phyloP scores from a whole-genome alignment of 257 asterid genomes.

The Coffea canephora region DNA sequence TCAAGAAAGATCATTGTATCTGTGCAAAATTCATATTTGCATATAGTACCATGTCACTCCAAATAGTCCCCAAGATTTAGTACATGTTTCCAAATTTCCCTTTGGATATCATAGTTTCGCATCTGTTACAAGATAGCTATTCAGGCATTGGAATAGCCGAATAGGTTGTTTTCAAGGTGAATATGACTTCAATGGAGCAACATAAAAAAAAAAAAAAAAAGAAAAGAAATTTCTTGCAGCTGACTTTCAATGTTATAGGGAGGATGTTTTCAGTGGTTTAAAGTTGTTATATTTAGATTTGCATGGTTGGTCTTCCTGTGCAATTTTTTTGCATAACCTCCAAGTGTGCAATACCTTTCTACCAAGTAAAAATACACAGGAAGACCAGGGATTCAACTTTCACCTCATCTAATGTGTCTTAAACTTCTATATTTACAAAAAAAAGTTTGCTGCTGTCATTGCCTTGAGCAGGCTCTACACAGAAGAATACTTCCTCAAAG shows the following conservation, averaged over 20 bases:
- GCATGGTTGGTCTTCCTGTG: background rate
- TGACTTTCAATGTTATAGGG: background rate
- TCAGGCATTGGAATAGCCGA: background rate
- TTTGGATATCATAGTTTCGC: background rate
- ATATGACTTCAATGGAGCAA: background rate
- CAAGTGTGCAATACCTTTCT: too few relatives aligned
- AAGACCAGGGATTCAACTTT: too few relatives aligned
- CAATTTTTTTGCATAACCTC: background rate
- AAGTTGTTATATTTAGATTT: background rate
- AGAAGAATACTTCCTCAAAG: conserved; percentile 72
- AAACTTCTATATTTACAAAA: too few relatives aligned
- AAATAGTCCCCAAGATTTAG: background rate
- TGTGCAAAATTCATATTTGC: background rate
- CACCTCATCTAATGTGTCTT: background rate
- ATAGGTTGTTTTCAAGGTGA: background rate
- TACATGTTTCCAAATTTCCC: background rate
- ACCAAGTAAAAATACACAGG: too few relatives aligned
- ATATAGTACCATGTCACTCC: background rate
- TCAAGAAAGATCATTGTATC: too few relatives aligned
- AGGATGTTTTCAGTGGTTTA: background rate
- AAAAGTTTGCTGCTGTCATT: conserved; percentile 12
- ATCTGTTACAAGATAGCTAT: background rate
- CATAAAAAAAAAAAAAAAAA: background rate
- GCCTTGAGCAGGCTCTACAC: conserved; percentile 72
- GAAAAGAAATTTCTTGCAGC: background rate